These are phyloP conservation scores for Metschnikowia aberdeeniae DNA, from an alignment of 805 yeast genomes.

Conservation along the genomic window DNA sequence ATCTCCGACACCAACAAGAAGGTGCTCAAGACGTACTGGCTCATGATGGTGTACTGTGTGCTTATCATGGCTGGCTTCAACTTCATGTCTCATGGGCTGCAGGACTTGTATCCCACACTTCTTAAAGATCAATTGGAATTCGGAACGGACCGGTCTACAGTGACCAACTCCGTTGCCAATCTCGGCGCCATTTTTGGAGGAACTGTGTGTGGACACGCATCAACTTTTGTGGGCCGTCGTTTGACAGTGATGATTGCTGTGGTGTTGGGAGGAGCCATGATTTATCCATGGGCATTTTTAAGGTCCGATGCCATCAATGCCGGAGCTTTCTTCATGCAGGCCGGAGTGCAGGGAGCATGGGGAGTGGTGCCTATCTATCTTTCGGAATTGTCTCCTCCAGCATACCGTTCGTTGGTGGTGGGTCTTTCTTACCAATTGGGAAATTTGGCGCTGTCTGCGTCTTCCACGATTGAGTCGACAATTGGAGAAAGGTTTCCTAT, in stretches of 20 bases:
- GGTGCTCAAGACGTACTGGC: constrained; percentile 52
- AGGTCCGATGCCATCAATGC: constrained; percentile 45
- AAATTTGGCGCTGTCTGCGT: constrained; percentile 66
- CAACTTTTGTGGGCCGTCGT: constrained; percentile 37
- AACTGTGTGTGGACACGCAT: constrained; percentile 41
- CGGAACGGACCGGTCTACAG: constrained; percentile 31
- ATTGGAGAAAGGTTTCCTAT: constrained; percentile 60
- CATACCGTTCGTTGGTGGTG: constrained; percentile 29
- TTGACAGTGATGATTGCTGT: constrained; percentile 30
- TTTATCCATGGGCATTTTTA: constrained; percentile 30
- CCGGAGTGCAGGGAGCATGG: constrained; percentile 70
- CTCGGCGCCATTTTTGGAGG: constrained; percentile 42
- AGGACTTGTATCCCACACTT: constrained; percentile 41
- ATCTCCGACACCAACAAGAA: constrained; percentile 12
- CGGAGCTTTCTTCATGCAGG: constrained; percentile 60
- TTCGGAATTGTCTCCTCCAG: constrained; percentile 51
- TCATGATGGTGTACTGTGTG: constrained; percentile 52
- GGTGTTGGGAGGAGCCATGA: constrained; percentile 36
- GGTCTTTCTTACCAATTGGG: constrained; percentile 62
- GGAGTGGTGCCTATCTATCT: constrained; percentile 67
- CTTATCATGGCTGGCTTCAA: constrained; percentile 42
- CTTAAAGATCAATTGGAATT: constrained; percentile 32
- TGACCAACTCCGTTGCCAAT: constrained; percentile 39
- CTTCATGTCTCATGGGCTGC: constrained; percentile 41
- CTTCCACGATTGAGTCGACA: constrained; percentile 66